Evolutionary conservation across 2,329 filamentous ascomycete genomes (phyloP).

Genomic region (Fusarium papillatum): DNA sequence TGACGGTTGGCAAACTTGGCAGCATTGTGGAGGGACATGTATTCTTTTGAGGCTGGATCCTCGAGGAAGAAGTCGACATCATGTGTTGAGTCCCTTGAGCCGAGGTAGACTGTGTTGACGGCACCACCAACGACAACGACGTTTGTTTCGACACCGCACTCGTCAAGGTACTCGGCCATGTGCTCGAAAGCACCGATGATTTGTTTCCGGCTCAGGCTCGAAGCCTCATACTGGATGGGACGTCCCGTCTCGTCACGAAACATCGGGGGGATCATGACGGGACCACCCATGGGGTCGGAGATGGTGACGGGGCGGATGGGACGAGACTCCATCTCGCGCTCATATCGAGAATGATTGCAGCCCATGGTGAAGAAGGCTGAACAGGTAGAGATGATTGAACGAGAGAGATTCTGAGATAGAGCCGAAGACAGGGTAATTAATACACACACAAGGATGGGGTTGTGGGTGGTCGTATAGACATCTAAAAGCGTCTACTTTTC

Average conservation of each 20-base stretch:
- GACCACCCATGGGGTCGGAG: slow-evolving; percentile 33
- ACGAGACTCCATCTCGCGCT: slow-evolving; percentile 36
- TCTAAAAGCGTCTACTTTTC: slow-evolving; percentile 9
- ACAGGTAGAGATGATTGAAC: not conserved
- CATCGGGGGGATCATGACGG: slow-evolving; percentile 26
- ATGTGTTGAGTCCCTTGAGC: slow-evolving; percentile 33
- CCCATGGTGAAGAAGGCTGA: slow-evolving; percentile 26
- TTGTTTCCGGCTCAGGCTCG: slow-evolving; percentile 22
- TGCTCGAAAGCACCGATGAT: slow-evolving; percentile 32
- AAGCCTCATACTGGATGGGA: slow-evolving; percentile 23
- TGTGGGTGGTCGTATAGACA: slow-evolving; percentile 7
- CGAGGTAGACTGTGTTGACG: slow-evolving; percentile 38
- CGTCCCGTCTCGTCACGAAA: slow-evolving; percentile 25
- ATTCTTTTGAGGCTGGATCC: slow-evolving; percentile 25
- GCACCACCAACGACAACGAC: slow-evolving; percentile 37
- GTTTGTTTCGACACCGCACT: slow-evolving; percentile 19
- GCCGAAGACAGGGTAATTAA: slow-evolving; percentile 1
- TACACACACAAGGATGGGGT: slow-evolving; percentile 4
- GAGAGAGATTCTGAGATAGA: not conserved
- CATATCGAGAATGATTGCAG: slow-evolving; percentile 33
- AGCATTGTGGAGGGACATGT: slow-evolving; percentile 26
- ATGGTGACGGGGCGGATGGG: slow-evolving; percentile 31
- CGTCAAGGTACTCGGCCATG: slow-evolving; percentile 38
- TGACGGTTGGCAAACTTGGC: slow-evolving; percentile 34
- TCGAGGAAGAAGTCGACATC: slow-evolving; percentile 39